Evolutionary conservation across 352 stramenopile species (phyloP), one percentile per base, ranked within the genome.

Genomic region (Globisporangium camurandrum): DNA sequence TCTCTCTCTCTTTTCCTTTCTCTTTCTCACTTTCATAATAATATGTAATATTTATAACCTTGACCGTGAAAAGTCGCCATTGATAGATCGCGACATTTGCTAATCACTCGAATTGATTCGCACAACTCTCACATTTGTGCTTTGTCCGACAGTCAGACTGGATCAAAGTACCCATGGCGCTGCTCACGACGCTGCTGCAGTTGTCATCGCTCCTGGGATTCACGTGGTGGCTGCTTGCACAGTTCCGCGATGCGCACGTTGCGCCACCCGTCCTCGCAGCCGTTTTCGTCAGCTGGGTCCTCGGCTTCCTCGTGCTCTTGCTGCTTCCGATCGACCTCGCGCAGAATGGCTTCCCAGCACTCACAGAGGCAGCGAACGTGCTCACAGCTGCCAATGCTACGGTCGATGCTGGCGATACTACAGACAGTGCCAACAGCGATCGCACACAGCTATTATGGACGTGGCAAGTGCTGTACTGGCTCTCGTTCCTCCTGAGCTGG

Each of bases 381-480:
- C 5, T 6, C 5, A 14, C 12, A 34, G 41, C 20, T 11, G 41
- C 22, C 19, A n/a, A 22, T 34, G 23, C 41, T 4, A 11, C 41
- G 7, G 8, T 47, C 23, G 41, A 4, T 17, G 33, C 12, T 16
- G 33, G 10, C 5, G 33, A n/a, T 39, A 16, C 33, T 16, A 2
- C 5, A 10, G 33, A 1, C 33, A 1, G 8, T 14, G 30, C 2
- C 9, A 10, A 16, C 14, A 37, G 43, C 16, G 43, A 58, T 10
- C 41, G 50, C 30, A 33, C 39, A 3, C 46, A 38, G n/a, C 78
- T 67, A 26, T 26, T 88, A 9, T 16, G 9, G 0, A 49, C 42
- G 16, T 90, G 78, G 78, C 62, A 77, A 54, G 33, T 67, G 44
- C 50, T 89, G 8, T 89, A 89, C 51, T 89, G 75, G 73, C 24